Evolutionary conservation across 768 basidiomycete genomes (phyloP), one percentile per base, ranked within the genome.

Genomic region (Rhizopogon vesiculosus): DNA sequence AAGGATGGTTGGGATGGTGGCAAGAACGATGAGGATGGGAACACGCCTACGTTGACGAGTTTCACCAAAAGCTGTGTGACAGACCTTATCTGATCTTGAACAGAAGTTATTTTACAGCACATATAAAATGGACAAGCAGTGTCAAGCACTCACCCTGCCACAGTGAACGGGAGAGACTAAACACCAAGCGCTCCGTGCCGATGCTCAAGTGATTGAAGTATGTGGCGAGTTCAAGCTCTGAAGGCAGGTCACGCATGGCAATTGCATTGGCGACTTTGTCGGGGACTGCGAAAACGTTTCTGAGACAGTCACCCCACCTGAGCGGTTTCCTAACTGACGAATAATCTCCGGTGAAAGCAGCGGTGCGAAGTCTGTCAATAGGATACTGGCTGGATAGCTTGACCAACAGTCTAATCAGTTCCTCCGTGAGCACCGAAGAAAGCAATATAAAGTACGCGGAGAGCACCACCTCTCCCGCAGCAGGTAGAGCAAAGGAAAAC

Each of bases 291-390:
- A 85, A 75, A 2, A 86, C 52, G 56, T 82, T 78, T 33, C 81
- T 82, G 22, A 94, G 81, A 59, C 79, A 83, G 60, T 93, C 87
- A 60, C 90, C 88, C 94, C 94, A 97, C 44, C 64, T 62, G 19
- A 79, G 62, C 35, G 67, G 70, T 41, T 66, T 67, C 55, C 68
- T 70, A 25, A 57, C 60, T 5, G 53, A 59, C 22, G 44, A 55
- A 19, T 59, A 56, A 43, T n/a, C 56, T 16, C 60, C 57, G 2
- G 69, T 58, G 63, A 79, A 84, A 16, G 86, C 63, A 10, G 79
- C 72, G n/a, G 67, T 62, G 65, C 86, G 81, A 33, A 93, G 68
- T 45, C 84, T 76, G 59, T 89, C 85, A 40, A 94, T 69, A 3
- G 89, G 82, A 66, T 92, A 93, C 31, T 80, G 74, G 45, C 64